Evolutionary conservation across 805 yeast genomes (phyloP).

Genomic region (Ogataea henricii): DNA sequence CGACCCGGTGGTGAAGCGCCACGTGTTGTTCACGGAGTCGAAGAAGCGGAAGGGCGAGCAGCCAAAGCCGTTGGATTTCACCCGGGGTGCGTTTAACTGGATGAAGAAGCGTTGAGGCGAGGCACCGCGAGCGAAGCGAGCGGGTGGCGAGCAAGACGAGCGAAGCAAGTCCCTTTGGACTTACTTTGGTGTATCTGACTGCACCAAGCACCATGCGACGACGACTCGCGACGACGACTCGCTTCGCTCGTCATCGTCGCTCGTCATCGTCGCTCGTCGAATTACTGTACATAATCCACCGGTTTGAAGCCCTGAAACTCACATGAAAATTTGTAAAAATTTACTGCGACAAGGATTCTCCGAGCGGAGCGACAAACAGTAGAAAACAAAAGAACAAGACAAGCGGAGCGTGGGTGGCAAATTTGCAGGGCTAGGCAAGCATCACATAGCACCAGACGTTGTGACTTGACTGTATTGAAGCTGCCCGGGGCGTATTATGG

Average conservation of each 20-base stretch:
- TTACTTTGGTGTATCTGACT: no score
- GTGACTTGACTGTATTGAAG: background rate
- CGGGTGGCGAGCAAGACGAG: background rate
- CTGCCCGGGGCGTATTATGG: background rate
- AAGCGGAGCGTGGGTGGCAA: no score
- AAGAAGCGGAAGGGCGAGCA: constrained; percentile 78
- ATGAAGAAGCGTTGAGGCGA: constrained; percentile 33
- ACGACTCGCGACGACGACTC: no score
- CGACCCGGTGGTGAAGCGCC: constrained; percentile 87
- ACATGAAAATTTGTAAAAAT: background rate
- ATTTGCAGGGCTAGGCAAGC: background rate
- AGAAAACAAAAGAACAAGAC: no score
- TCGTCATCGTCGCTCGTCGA: background rate
- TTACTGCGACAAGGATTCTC: background rate
- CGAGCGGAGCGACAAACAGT: no score
- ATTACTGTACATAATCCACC: background rate
- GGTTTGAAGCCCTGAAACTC: background rate
- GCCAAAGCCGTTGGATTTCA: constrained; percentile 48
- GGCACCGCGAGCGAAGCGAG: background rate
- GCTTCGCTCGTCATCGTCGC: no score
- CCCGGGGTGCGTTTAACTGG: constrained; percentile 43
- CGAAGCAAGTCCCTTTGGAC: no score
- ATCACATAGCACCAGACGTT: background rate
- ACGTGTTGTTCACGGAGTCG: constrained; percentile 85
- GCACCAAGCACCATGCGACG: no score